A percentile compares a stretch with the other conserved stretches of the same genome.
phyloP scores from a whole-genome alignment of 805 yeast species.

The Saccharomycopsis sp. region DNA sequence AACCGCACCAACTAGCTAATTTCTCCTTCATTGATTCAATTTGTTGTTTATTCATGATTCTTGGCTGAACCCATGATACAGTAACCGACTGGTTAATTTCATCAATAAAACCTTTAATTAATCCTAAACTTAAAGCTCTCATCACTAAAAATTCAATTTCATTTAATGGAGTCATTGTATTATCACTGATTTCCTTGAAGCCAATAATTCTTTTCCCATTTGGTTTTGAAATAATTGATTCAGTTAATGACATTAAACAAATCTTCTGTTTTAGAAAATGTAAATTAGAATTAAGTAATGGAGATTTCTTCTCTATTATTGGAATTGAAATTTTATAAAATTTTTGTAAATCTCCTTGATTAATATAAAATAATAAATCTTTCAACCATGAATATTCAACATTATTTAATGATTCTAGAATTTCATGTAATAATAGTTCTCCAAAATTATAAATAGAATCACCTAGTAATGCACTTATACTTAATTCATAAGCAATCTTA shows the following conservation, averaged over 20 bases:
- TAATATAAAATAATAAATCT: constrained; percentile 60
- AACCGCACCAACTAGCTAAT: constrained; percentile 69
- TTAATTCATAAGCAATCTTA: constrained; percentile 63
- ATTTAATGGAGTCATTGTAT: constrained; percentile 52
- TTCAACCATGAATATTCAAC: constrained; percentile 62
- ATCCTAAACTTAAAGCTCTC: constrained; percentile 79
- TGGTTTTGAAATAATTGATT: constrained; percentile 71
- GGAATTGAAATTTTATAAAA: constrained; percentile 46
- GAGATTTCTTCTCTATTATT: constrained; percentile 37
- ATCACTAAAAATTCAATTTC: constrained; percentile 87
- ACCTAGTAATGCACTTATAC: constrained; percentile 83
- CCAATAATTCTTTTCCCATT: constrained; percentile 66
- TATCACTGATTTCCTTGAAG: constrained; percentile 66
- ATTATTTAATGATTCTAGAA: constrained; percentile 45
- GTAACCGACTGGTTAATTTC: constrained; percentile 74
- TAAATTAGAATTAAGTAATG: constrained; percentile 51
- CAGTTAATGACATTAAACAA: constrained; percentile 86
- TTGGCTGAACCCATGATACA: constrained; percentile 93
- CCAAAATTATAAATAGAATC: constrained; percentile 93
- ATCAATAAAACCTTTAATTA: constrained; percentile 85
- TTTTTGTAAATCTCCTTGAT: constrained; percentile 64
- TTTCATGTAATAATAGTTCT: constrained; percentile 85
- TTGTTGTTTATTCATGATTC: constrained; percentile 80
- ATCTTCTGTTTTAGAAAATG: constrained; percentile 81
- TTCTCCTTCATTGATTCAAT: constrained; percentile 68